Evolutionary conservation across 139 green algal genomes (phyloP).

Genomic region (Spirogloea muscicola): DNA sequence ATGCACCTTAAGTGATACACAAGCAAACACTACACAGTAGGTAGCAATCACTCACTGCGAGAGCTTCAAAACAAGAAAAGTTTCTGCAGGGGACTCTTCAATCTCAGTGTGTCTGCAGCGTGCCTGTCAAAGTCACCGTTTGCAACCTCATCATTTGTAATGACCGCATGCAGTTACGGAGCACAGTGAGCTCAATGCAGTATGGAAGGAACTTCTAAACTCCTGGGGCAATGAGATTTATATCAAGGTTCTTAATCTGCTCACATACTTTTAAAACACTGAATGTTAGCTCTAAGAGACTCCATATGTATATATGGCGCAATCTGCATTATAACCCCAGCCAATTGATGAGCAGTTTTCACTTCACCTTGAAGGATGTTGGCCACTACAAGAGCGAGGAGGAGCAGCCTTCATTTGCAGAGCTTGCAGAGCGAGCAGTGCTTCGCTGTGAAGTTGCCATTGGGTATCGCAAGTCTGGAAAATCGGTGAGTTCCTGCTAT

Average conservation of each 20-base stretch:
- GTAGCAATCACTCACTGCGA: too few relatives aligned
- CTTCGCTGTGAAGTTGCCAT: slow-evolving; percentile 24
- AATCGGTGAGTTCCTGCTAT: too few relatives aligned
- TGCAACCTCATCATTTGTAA: too few relatives aligned
- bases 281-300: background rate
- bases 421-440: slow-evolving; percentile 26
- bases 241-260: slow-evolving; percentile 15
- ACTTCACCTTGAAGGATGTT: background rate
- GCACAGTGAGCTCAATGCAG: slow-evolving; percentile 13
- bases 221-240: slow-evolving; percentile 37
- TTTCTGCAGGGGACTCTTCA: too few relatives aligned
- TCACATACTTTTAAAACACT: background rate
- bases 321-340: too few relatives aligned
- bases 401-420: slow-evolving; percentile 23
- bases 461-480: background rate
- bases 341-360: too few relatives aligned
- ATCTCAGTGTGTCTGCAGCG: background rate
- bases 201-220: slow-evolving; percentile 42
- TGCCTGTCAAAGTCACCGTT: background rate
- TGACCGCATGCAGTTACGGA: slow-evolving; percentile 42
- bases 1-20: too few relatives aligned
- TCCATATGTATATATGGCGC: too few relatives aligned
- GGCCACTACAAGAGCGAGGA: slow-evolving; percentile 6
- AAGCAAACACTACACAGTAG: too few relatives aligned
- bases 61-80: too few relatives aligned